Base-by-base conservation (phyloP, 2,329 filamentous ascomycete genomes). In the Aspergillus calidoustus region DNA sequence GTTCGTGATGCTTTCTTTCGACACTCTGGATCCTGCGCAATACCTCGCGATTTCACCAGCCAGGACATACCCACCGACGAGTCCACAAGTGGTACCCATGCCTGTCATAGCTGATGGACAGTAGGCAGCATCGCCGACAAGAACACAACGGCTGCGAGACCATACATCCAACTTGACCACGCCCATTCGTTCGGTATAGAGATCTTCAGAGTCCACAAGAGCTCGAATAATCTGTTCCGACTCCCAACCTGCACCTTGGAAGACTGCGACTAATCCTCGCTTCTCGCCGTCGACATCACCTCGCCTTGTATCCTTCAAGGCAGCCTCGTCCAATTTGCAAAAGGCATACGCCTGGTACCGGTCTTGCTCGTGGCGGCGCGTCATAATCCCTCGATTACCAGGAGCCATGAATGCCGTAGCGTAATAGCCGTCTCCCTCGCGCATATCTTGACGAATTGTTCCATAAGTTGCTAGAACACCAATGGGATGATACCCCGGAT, bases 41-140 rank as follows among this genome's bases (percentile, higher is more conserved):
- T 74, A 63, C 25, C 59, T 71, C 3, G 53, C 56, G 11, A 80
- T 68, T 55, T 79, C 85, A 1, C 86, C 86, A 0, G 85, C 86
- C 3, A 89, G 76, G 2, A 86, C 71, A 67, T 87, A 88, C 0
- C 83, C 82, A 0, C 77, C 78, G 1, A 72, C 64, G 13, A 80
- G 60, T 1, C 68, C 73, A 3, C 67, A 66, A 7, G 67, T 74
- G 0, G 77, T 79, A 0, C 77, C 78, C 30, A 69, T 66, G 13
- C 77, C 79, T 0, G 72, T 78, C 9, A 70, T 67, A 3, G 73
- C 70, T 2, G 71, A 69, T 1, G 69, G 64, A 25, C 62, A 66
- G 61, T 78, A 78, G 0, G 71, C 78, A 1, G 79, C 77, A 64
- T 81, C 79, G 3, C 79, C 79, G 23, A 80, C 67, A 7, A 80